phyloP scores from a whole-genome alignment of 371 early-diverging fungal species.

The Mucor circinelloides region DNA sequence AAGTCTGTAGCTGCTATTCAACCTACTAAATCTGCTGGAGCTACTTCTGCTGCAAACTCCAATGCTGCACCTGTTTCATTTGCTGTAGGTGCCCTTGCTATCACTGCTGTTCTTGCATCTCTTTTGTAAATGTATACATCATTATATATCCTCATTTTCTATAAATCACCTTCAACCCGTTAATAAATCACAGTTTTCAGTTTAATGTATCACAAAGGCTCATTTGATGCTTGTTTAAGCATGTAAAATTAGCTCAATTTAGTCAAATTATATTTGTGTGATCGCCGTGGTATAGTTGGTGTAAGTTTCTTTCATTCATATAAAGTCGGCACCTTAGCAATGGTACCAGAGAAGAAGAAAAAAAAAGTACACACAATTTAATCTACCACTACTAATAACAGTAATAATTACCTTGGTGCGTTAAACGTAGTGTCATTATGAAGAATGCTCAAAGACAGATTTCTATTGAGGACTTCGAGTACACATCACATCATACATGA shows the following conservation, averaged over 20 bases:
- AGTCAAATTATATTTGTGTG: neutral
- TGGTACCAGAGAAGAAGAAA: no score
- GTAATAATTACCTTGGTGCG: neutral
- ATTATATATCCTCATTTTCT: neutral
- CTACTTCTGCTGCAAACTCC: neutral
- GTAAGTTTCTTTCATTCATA: neutral
- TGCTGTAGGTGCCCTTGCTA: neutral
- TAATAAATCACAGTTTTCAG: neutral
- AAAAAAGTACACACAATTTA: no score
- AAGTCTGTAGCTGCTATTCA: slow-evolving; percentile 2
- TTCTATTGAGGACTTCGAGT: neutral
- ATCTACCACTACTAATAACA: neutral
- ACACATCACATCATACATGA: no score
- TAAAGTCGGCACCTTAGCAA: neutral
- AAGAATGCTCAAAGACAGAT: neutral
- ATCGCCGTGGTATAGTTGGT: neutral
- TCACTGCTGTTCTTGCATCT: neutral
- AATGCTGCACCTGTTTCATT: neutral
- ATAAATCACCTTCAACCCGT: neutral
- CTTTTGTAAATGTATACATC: neutral
- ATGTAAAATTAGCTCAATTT: neutral
- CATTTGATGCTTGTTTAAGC: neutral
- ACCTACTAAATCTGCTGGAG: neutral
- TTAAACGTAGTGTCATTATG: neutral
- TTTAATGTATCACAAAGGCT: neutral